phyloP scores from a whole-genome alignment of 352 stramenopile genomes.

The Pythium aquatile region DNA sequence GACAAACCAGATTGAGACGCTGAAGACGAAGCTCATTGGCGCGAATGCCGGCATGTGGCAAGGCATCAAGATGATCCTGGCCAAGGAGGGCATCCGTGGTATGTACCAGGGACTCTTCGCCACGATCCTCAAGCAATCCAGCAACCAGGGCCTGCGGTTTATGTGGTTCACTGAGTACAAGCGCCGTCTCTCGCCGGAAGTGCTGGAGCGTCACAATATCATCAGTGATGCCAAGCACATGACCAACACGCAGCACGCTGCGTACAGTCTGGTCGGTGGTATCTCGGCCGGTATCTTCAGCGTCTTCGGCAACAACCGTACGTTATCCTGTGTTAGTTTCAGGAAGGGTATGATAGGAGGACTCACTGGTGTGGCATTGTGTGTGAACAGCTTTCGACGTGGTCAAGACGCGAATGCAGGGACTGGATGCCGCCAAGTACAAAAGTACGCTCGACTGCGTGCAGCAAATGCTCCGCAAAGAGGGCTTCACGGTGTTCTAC shows the following conservation, averaged over 20 bases:
- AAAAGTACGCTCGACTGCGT: constrained; percentile 90
- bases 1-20: constrained; percentile 83
- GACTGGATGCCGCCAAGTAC: constrained; percentile 67
- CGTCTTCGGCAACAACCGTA: constrained; percentile 96
- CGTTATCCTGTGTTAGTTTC: constrained; percentile 30
- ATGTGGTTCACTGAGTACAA: constrained; percentile 98
- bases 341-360: not conserved
- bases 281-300: constrained; percentile 97
- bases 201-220: constrained; percentile 46
- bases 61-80: constrained; percentile 91
- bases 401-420: constrained; percentile 86
- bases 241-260: constrained; percentile 59
- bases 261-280: constrained; percentile 92
- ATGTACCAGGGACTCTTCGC: constrained; percentile 93
- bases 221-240: constrained; percentile 79
- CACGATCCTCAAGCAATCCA: constrained; percentile 94
- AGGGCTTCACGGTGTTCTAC: constrained; percentile 92
- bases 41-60: constrained; percentile 91
- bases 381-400: constrained; percentile 70
- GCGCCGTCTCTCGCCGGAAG: constrained; percentile 50
- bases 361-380: not conserved
- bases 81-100: constrained; percentile 87
- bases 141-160: constrained; percentile 95
- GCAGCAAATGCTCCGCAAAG: constrained; percentile 83
- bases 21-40: constrained; percentile 98